Percentiles rank a stretch among this genome's conserved stretches.
These are phyloP conservation scores for Quercus glauca DNA, from an alignment of 306 rosid genomes.

Conservation along the genomic window DNA sequence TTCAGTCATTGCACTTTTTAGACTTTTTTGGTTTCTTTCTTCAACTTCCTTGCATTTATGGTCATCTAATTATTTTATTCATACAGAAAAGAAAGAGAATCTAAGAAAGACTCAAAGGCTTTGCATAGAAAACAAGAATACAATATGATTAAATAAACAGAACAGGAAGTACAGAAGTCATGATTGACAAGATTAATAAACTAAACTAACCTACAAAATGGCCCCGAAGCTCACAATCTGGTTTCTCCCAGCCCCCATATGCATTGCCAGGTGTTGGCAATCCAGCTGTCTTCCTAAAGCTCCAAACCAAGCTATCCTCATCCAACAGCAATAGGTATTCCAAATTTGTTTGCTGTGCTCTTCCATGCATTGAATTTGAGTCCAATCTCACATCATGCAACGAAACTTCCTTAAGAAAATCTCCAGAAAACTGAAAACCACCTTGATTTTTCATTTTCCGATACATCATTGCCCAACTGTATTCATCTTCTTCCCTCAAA, in stretches of 20 bases:
- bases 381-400: slow-evolving; percentile 64
- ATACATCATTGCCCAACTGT: slow-evolving; percentile 61
- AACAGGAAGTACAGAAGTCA: not conserved
- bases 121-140: not conserved
- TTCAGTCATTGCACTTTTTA: not conserved
- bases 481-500: slow-evolving; percentile 41
- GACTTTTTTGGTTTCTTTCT: not conserved
- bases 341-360: slow-evolving; percentile 72
- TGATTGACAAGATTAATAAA: not conserved
- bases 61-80: not conserved
- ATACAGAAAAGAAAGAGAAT: not conserved
- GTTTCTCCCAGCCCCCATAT: slow-evolving; percentile 67
- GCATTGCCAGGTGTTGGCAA: slow-evolving; percentile 64
- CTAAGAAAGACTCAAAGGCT: not conserved
- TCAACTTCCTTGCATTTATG: no score
- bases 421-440: slow-evolving; percentile 29
- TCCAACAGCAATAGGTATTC: slow-evolving; percentile 76
- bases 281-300: slow-evolving; percentile 76
- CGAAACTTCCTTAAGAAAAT: slow-evolving; percentile 64
- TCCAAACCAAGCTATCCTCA: slow-evolving; percentile 73
- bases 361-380: slow-evolving; percentile 43
- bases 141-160: not conserved
- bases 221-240: slow-evolving; percentile 65
- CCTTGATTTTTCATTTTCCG: slow-evolving; percentile 47
- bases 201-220: slow-evolving; percentile 77